Evolutionary conservation across 2,329 filamentous ascomycete species (phyloP).

Genomic region (Ceratocystiopsis sp.): DNA sequence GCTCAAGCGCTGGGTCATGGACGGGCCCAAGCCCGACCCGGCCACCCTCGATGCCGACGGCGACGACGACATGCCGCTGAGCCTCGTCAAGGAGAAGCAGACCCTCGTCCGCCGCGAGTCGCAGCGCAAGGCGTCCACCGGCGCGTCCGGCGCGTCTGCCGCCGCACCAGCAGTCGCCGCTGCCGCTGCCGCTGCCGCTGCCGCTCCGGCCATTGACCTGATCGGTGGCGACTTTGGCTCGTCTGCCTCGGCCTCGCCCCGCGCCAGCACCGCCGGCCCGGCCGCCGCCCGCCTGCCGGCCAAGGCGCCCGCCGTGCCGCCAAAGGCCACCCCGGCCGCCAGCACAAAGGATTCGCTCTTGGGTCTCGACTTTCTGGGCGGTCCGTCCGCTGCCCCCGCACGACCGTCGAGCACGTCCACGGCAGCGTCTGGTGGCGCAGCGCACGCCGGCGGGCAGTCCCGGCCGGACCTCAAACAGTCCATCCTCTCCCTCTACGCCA

Average conservation of each 20-base stretch:
- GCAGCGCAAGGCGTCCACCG: constrained; percentile 40
- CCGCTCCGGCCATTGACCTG: constrained; percentile 44
- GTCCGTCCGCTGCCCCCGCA: constrained; percentile 49
- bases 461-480: constrained; percentile 93
- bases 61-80: constrained; percentile 62
- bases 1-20: constrained; percentile 98
- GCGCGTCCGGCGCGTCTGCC: constrained; percentile 18
- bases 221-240: constrained; percentile 51
- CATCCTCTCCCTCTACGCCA: constrained; percentile 86
- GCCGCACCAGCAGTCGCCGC: not conserved
- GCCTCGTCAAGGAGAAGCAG: constrained; percentile 49
- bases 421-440: constrained; percentile 25
- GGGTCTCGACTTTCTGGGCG: constrained; percentile 82
- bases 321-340: constrained; percentile 33
- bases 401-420: constrained; percentile 69
- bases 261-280: constrained; percentile 60
- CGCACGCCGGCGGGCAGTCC: constrained; percentile 45
- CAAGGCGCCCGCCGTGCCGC: constrained; percentile 48
- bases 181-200: constrained; percentile 26
- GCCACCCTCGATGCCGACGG: constrained; percentile 65
- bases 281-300: constrained; percentile 37
- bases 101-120: constrained; percentile 42
- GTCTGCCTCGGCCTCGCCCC: constrained; percentile 25
- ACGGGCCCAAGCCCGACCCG: constrained; percentile 88
- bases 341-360: constrained; percentile 77